Conservation (phyloP, 2,329 filamentous ascomycete species). For the Fusarium sp. region DNA sequence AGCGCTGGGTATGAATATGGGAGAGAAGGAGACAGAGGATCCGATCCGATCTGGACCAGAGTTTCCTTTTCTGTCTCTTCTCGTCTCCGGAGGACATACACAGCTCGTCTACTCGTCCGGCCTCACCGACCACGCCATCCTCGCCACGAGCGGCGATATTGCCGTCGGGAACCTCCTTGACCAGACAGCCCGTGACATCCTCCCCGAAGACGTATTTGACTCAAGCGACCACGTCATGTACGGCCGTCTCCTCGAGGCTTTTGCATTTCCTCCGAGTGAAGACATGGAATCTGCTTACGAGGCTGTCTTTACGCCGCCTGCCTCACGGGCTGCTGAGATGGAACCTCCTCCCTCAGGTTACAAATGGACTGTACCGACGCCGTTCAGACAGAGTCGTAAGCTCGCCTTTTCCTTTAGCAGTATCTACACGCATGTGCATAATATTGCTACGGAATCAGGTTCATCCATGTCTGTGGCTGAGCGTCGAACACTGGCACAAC, state of each 20-base stretch:
- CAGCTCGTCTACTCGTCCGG: conserved; percentile 81
- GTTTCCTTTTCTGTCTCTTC: conserved; percentile 89
- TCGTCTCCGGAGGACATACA: conserved; percentile 94
- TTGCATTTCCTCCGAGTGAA: conserved; percentile 71
- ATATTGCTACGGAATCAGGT: conserved; percentile 56
- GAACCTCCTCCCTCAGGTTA: conserved; percentile 54
- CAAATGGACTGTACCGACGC: conserved; percentile 76
- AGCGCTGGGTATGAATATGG: conserved; percentile 62
- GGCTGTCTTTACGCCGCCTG: conserved; percentile 68
- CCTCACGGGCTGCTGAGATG: conserved; percentile 69
- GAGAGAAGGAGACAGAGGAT: conserved; percentile 8
- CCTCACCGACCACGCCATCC: conserved; percentile 76
- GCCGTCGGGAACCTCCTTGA: conserved; percentile 93
- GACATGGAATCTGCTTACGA: conserved; percentile 46
- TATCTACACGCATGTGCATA: conserved; percentile 67
- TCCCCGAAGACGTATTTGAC: conserved; percentile 72
- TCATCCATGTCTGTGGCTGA: conserved; percentile 66
- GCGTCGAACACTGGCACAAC: conserved; percentile 75
- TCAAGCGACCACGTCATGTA: conserved; percentile 77
- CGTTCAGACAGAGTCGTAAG: conserved; percentile 68
- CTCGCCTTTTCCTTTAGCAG: conserved; percentile 81
- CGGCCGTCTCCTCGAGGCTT: conserved; percentile 81
- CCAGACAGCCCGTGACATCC: conserved; percentile 82
- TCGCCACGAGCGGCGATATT: conserved; percentile 81
- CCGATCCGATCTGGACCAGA: conserved; percentile 54